Evolutionary conservation across 2,329 filamentous ascomycete species (phyloP).

Genomic region (Falciphora oryzae): DNA sequence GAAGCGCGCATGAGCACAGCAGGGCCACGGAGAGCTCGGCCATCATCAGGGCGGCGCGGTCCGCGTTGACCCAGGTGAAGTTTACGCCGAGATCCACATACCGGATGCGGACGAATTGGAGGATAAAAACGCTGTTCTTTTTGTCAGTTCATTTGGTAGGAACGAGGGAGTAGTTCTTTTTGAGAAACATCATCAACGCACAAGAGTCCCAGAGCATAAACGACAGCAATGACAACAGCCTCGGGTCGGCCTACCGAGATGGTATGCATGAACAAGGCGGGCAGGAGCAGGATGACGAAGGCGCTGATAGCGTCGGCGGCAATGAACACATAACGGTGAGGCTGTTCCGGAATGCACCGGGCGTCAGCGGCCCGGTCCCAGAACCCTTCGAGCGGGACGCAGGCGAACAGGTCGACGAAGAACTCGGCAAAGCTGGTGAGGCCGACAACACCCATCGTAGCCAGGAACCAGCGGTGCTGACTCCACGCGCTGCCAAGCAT

Average conservation of each 20-base stretch:
- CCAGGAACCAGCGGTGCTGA: neutral
- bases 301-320: conserved; percentile 2
- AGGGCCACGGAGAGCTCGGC: conserved; percentile 6
- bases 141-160: neutral
- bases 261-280: conserved; percentile 4
- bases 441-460: neutral
- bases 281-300: conserved; percentile 4
- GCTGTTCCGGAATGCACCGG: conserved; percentile 2
- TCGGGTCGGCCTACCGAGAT: conserved; percentile 3
- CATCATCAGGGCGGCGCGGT: conserved; percentile 8
- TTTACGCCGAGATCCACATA: conserved; percentile 5
- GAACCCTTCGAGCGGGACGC: conserved; percentile 1
- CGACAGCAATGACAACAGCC: neutral
- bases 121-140: neutral
- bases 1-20: conserved; percentile 6
- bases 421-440: conserved; percentile 5
- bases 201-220: conserved; percentile 8
- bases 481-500: neutral
- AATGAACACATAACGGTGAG: neutral
- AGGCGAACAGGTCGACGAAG: conserved; percentile 5
- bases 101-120: conserved; percentile 5
- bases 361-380: neutral
- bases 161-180: neutral
- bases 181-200: neutral
- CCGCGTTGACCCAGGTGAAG: conserved; percentile 8